Conservation (phyloP, 768 basidiomycete species). For the Suillus alpinus region DNA sequence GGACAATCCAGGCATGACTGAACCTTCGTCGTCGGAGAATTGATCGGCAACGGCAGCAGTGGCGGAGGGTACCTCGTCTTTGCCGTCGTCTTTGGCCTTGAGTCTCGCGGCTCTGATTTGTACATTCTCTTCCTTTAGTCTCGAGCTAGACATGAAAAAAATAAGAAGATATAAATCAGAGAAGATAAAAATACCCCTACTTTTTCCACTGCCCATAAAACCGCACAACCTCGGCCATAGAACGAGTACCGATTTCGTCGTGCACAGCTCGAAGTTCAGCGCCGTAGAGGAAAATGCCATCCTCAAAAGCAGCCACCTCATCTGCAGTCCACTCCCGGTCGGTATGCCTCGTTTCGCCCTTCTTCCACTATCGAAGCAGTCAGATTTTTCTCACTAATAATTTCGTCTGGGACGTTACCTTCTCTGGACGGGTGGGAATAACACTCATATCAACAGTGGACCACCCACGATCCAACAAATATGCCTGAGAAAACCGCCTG, state of each 20-base stretch:
- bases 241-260: constrained; percentile 68
- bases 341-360: constrained; percentile 56
- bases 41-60: constrained; percentile 30
- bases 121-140: constrained; percentile 67
- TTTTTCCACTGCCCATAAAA: constrained; percentile 88
- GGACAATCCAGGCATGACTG: constrained; percentile 57
- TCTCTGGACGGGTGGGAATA: constrained; percentile 49
- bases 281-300: constrained; percentile 67
- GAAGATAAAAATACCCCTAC: constrained; percentile 35
- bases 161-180: constrained; percentile 10
- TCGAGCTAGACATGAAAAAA: constrained; percentile 41
- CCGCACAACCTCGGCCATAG: constrained; percentile 75
- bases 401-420: constrained; percentile 42
- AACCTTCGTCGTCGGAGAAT: constrained; percentile 70
- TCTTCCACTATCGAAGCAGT: constrained; percentile 62
- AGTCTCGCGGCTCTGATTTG: constrained; percentile 41
- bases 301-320: constrained; percentile 74
- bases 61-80: constrained; percentile 26
- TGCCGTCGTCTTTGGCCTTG: constrained; percentile 24
- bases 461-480: constrained; percentile 52
- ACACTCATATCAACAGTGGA: constrained; percentile 64
- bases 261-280: constrained; percentile 78
- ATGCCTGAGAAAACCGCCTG: constrained; percentile 69
- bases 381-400: constrained; percentile 10
- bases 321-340: constrained; percentile 72